Evolutionary conservation across 2,329 filamentous ascomycete species (phyloP), one percentile per base, ranked within the genome.

Genomic region (Alternaria incomplexa): DNA sequence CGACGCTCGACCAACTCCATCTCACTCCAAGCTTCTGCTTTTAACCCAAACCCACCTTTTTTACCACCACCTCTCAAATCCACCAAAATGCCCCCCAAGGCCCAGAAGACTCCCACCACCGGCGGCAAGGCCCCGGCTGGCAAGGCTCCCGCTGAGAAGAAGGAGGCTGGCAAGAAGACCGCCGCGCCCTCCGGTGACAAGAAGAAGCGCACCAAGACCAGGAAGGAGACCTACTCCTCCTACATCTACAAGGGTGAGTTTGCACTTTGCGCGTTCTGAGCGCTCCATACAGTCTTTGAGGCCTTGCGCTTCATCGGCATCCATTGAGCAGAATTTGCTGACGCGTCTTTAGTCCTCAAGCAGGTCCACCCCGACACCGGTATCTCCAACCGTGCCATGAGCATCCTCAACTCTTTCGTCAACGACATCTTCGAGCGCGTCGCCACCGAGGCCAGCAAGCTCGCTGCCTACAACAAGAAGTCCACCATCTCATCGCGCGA

Each of bases 401-500:
- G 94, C 59, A 99, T 99, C 81, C 86, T 99, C 80, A 99, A 99
- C 91, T 99, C 96, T 0, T 99, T 99, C 81, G 96, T 99, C 87
- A 99, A 98, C 83, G 93, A 99, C 80, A 99, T 99, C 83, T 99
- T 99, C 83, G 96, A 99, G 91, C 94, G 96, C 77, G 95, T 99
- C 76, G 96, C 96, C 71, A 97, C 96, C 63, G 96, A 99, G 86
- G 96, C 96, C 56, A 97, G 93, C 82, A 99, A 99, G 91, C 91
- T 99, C 66, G 96, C 96, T 75, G 96, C 96, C 70, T 99, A 99
- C 89, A 99, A 99, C 91, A 99, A 98, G 92, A 99, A 99, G 89
- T 98, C 95, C 55, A 99, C 96, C 82, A 99, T 99, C 85, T 98
- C 95, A 58, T 98, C 96, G 74, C 92, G 96, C 80, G 96, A 99